Base-by-base conservation (phyloP, 441 rosid species). In the Bruguiera hainesii region DNA sequence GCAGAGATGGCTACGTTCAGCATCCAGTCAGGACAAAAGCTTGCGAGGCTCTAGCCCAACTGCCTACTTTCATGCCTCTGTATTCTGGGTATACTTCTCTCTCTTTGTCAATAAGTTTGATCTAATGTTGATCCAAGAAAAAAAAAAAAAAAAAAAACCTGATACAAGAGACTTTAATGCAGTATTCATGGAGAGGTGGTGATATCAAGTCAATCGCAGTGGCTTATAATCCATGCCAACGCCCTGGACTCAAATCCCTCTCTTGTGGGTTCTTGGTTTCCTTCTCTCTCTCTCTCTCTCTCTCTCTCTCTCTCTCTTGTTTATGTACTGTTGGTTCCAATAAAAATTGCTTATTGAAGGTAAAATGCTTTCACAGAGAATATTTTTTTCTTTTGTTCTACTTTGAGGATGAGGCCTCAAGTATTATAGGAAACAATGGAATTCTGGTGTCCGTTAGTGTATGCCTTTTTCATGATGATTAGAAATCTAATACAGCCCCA, bases 151-250 rank as follows among this genome's bases (percentile, higher is more conserved):
- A 30, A 33, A 39, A n/a, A 25, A 9, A 0, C 46, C 25, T 68
- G 48, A 78, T 65, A 66, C 37, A 9, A 42, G 23, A 63, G 73
- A 29, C 15, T 13, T 42, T 42, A 46, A 6, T 37, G 42, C 83
- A 93, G 94, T 79, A 75, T 87, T 73, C 96, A 89, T 72, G 96
- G 97, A 21, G 97, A 93, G 70, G 96, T 83, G 72, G 88, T 80
- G 62, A 78, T 79, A 46, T 75, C 94, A 61, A 77, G 75, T 64
- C 77, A 84, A 70, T 78, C 89, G 29, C 75, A 66, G 65, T 90
- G 97, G 98, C 28, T 89, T 60, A 69, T 20, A 3, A 21, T 28
- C 55, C 63, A 61, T 66, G 71, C 69, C 65, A 65, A 29, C 68
- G 39, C 62, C n/a, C 63, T 80, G 9, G 83, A 66, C 62, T 72